A percentile compares a stretch with the other conserved stretches of the same genome.
Evolutionary conservation across 257 asterid genomes (phyloP).

Genomic region (Plantago elongata): DNA sequence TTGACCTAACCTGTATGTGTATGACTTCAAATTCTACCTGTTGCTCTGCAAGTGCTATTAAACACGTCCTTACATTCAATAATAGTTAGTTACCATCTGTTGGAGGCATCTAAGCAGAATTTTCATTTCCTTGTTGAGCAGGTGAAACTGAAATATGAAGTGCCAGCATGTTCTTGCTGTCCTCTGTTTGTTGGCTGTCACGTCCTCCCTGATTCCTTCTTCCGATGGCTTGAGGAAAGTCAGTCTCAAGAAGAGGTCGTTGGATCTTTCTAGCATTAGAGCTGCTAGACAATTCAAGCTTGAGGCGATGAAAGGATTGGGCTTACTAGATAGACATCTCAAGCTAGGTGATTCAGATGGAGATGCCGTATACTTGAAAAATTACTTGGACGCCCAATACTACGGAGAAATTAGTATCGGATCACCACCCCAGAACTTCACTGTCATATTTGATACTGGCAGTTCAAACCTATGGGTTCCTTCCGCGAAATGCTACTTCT

Average conservation of each 20-base stretch:
- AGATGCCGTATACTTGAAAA: conserved; percentile 57
- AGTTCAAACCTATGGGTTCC: conserved; percentile 99
- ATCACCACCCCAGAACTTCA: conserved; percentile 86
- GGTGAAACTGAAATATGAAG: conserved; percentile 53
- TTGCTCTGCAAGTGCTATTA: not conserved
- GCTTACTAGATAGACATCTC: conserved; percentile 24
- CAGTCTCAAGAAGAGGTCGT: conserved; percentile 55
- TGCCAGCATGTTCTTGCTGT: conserved; percentile 29
- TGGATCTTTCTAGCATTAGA: conserved; percentile 42
- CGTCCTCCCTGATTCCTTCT: conserved; percentile 48
- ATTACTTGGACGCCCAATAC: conserved; percentile 92
- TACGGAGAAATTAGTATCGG: conserved; percentile 88
- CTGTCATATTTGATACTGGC: conserved; percentile 89
- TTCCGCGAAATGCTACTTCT: conserved; percentile 79
- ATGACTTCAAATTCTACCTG: not conserved
- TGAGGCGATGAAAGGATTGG: conserved; percentile 36
- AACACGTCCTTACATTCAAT: not conserved
- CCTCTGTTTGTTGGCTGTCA: conserved; percentile 44
- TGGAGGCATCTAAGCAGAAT: conserved; percentile 4
- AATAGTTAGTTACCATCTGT: not conserved
- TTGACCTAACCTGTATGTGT: no score
- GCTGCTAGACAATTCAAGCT: conserved; percentile 49
- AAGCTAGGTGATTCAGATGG: conserved; percentile 44
- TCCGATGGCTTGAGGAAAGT: conserved; percentile 58
- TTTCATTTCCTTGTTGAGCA: conserved; percentile 21